Conservation (phyloP, 2,329 filamentous ascomycete species). For the Scedosporium apiospermum region DNA sequence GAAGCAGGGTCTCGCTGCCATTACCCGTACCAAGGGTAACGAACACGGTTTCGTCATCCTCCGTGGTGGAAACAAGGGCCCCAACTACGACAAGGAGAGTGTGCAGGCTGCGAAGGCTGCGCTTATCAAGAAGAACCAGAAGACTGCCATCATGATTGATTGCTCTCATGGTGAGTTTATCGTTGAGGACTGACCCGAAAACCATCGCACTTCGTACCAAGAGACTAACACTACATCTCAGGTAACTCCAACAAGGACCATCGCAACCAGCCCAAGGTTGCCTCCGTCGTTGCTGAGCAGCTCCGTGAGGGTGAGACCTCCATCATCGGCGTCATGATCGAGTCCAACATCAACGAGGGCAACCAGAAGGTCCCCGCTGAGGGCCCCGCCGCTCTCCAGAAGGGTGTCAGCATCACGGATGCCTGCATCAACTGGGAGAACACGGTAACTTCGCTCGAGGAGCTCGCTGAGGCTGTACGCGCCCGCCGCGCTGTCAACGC, state of each 20-base stretch:
- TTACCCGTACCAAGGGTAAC: conserved; percentile 89
- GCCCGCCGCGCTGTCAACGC: conserved; percentile 53
- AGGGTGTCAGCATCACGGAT: conserved; percentile 95
- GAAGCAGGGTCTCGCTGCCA: conserved; percentile 89
- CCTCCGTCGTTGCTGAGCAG: conserved; percentile 70
- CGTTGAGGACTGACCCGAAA: too few relatives aligned
- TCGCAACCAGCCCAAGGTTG: conserved; percentile 94
- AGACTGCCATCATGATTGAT: conserved; percentile 85
- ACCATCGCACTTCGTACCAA: too few relatives aligned
- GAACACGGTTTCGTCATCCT: conserved; percentile 96
- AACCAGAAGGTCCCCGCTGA: conserved; percentile 86
- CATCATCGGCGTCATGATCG: conserved; percentile 98
- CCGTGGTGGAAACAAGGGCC: conserved; percentile 82
- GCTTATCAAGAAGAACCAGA: conserved; percentile 63
- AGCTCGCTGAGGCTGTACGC: conserved; percentile 76
- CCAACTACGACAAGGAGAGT: conserved; percentile 84
- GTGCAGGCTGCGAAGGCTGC: conserved; percentile 76
- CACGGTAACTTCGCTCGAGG: conserved; percentile 72
- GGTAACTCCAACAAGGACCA: conserved; percentile 91
- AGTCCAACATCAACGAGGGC: conserved; percentile 92
- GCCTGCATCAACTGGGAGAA: conserved; percentile 92
- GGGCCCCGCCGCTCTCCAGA: conserved; percentile 75
- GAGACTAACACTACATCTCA: not conserved
- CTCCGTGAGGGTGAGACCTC: conserved; percentile 72
- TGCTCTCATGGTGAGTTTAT: conserved; percentile 63